Percentiles rank a stretch among this genome's conserved stretches.
These are phyloP conservation scores for Paraphaeosphaeria sporulosa DNA, from an alignment of 2,329 filamentous ascomycete species.

Conservation along the genomic window DNA sequence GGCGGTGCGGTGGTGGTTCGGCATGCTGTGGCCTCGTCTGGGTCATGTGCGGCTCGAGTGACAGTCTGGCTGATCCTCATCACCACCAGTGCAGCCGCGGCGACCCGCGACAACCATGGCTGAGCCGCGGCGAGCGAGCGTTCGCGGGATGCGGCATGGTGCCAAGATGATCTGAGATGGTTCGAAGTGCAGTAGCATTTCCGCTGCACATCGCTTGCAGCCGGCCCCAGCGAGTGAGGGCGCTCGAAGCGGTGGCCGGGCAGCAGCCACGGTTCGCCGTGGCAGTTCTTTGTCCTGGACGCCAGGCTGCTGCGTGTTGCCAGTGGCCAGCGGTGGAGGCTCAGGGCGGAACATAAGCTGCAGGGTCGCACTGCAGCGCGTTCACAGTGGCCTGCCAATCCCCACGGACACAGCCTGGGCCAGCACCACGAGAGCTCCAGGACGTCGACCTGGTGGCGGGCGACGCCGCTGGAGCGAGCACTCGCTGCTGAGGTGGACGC, in stretches of 20 bases:
- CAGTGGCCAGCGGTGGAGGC: conserved; percentile 4
- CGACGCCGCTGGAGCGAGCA: conserved; percentile 1
- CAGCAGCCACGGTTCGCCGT: too few relatives aligned
- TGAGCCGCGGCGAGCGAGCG: conserved; percentile 14
- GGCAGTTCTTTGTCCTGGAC: background rate
- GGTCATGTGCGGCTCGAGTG: background rate
- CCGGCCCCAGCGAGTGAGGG: conserved; percentile 17
- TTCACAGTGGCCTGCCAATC: too few relatives aligned
- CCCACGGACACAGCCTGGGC: background rate
- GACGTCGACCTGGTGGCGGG: background rate
- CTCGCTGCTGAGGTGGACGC: conserved; percentile 15
- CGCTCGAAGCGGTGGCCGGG: conserved; percentile 4
- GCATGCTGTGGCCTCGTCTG: background rate
- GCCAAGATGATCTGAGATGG: conserved; percentile 26
- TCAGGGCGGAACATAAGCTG: conserved; percentile 12
- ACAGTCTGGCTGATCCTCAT: background rate
- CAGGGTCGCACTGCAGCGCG: conserved; percentile 7
- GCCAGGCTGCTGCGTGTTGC: background rate
- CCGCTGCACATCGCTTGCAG: conserved; percentile 25
- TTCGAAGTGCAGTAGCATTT: conserved; percentile 25
- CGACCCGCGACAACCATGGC: conserved; percentile 14
- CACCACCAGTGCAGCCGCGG: conserved; percentile 17
- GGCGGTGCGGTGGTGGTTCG: background rate
- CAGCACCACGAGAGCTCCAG: too few relatives aligned
- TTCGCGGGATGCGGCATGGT: conserved; percentile 10